A percentile compares a stretch with the other conserved stretches of the same genome.
Evolutionary conservation across 257 asterid species (phyloP).

Genomic region (Nicotiana tabacum): DNA sequence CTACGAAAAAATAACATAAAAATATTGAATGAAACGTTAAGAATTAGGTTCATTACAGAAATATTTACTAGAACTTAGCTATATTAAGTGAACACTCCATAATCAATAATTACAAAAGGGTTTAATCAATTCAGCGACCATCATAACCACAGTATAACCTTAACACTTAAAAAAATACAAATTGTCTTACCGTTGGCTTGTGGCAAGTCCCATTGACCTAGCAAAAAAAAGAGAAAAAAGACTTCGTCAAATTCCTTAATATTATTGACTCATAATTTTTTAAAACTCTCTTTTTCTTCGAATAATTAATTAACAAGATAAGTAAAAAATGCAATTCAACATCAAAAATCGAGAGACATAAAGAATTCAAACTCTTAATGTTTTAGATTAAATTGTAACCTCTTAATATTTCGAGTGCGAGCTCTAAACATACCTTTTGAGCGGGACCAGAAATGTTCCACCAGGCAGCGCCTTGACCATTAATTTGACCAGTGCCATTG

Average conservation of each 20-base stretch:
- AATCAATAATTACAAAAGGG: background rate
- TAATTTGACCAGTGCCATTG: constrained; percentile 30
- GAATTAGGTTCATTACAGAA: too few species aligned
- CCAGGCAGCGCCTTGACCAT: constrained; percentile 46
- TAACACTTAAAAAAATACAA: background rate
- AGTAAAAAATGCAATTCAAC: background rate
- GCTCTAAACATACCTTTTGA: background rate
- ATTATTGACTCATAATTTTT: background rate
- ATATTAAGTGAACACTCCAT: background rate
- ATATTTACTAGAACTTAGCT: background rate
- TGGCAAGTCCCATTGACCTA: background rate
- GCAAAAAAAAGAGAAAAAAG: background rate
- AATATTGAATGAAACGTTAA: too few species aligned
- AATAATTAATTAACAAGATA: too few species aligned
- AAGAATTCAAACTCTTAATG: constrained; percentile 5
- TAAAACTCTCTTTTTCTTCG: background rate
- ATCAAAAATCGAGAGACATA: background rate
- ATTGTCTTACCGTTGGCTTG: background rate
- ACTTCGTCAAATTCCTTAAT: background rate
- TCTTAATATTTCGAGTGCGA: too few species aligned
- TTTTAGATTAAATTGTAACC: background rate
- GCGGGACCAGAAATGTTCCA: constrained; percentile 6
- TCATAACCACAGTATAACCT: background rate
- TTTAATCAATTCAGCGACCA: background rate
- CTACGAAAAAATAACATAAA: background rate